Conservation (phyloP, 2,329 filamentous ascomycete genomes). For the Xylariaceae sp. region DNA sequence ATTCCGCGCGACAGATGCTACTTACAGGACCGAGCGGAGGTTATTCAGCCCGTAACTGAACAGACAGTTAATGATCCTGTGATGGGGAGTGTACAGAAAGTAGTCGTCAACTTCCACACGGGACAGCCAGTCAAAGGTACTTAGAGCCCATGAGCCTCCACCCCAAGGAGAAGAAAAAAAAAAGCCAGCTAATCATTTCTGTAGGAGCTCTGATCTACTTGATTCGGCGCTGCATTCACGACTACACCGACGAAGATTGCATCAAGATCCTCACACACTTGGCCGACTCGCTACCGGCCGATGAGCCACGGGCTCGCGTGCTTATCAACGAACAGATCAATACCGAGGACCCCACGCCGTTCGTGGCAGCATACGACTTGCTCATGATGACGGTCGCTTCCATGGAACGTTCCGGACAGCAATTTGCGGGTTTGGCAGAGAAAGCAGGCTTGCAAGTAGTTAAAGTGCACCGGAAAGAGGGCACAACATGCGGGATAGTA, state of each 20-base stretch:
- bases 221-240: constrained; percentile 29
- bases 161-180: no score
- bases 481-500: constrained; percentile 6
- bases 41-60: constrained; percentile 15
- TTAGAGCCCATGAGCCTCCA: no score
- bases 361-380: constrained; percentile 10
- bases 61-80: constrained; percentile 8
- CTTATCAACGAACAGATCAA: constrained; percentile 15
- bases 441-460: constrained; percentile 8
- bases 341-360: constrained; percentile 8
- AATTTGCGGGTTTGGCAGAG: constrained; percentile 6
- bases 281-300: constrained; percentile 9
- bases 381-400: constrained; percentile 12
- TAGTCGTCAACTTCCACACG: constrained; percentile 24
- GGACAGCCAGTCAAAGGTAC: constrained; percentile 25
- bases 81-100: constrained; percentile 19
- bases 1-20: constrained; percentile 21
- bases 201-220: constrained; percentile 28
- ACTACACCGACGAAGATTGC: constrained; percentile 25
- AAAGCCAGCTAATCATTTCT: no score
- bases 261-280: constrained; percentile 13
- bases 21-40: constrained; percentile 27
- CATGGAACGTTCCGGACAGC: constrained; percentile 8
- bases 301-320: constrained; percentile 10
- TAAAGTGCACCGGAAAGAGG: constrained; percentile 9